phyloP scores from a whole-genome alignment of 805 yeast genomes.

The Candida nonsorbophila region DNA sequence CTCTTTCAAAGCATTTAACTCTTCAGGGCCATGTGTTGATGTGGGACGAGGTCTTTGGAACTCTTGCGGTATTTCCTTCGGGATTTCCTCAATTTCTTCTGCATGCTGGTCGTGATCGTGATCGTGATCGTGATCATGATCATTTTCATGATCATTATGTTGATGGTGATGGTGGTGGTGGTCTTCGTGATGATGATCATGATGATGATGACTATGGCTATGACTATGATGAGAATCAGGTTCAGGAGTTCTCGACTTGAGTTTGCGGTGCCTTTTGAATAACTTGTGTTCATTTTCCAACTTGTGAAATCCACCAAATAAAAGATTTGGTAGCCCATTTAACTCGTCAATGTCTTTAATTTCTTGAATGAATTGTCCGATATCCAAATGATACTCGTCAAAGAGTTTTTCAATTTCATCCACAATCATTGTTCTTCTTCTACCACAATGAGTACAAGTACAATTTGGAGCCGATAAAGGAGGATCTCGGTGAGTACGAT shows the following conservation, averaged over 20 bases:
- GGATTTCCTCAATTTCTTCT: too few species aligned
- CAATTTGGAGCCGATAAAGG: constrained; percentile 30
- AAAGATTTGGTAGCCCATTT: constrained; percentile 27
- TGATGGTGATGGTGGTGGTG: too few species aligned
- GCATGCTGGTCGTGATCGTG: too few species aligned
- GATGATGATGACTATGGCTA: not conserved
- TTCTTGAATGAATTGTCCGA: constrained; percentile 32
- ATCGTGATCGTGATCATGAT: too few species aligned
- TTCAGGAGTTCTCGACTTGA: too few species aligned
- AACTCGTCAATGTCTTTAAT: constrained; percentile 32
- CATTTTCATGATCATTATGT: too few species aligned
- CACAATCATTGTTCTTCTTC: constrained; percentile 65
- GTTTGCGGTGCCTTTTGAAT: constrained; percentile 20
- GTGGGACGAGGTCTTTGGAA: too few species aligned
- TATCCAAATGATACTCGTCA: constrained; percentile 56
- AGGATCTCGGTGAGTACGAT: constrained; percentile 6
- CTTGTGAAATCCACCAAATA: constrained; percentile 32
- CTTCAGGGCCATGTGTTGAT: too few species aligned
- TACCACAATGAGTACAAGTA: constrained; percentile 73
- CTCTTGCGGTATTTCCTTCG: too few species aligned
- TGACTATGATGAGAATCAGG: too few species aligned
- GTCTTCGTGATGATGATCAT: too few species aligned
- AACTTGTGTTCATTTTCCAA: constrained; percentile 27
- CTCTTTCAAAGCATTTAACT: too few species aligned
- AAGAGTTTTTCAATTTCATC: constrained; percentile 72